Conservation (phyloP, 2,329 filamentous ascomycete species). For the Talaromyces rugulosus region DNA sequence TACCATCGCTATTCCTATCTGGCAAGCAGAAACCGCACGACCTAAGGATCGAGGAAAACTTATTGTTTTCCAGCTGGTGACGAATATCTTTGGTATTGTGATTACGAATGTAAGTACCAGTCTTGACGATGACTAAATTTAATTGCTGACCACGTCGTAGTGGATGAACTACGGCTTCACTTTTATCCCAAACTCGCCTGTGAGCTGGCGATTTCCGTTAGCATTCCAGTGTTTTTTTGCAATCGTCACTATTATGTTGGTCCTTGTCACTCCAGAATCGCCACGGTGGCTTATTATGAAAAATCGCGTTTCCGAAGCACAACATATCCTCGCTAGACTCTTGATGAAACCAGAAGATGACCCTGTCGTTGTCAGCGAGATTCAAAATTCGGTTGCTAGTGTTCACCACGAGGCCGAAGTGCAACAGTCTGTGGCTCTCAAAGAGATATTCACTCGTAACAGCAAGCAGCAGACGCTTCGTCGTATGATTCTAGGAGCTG, state of each 20-base stretch:
- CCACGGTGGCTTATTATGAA: not conserved
- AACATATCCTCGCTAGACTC: constrained; percentile 2
- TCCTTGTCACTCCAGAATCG: constrained; percentile 21
- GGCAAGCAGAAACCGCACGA: not conserved
- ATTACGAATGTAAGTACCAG: constrained; percentile 21
- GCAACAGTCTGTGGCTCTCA: constrained; percentile 30
- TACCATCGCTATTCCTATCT: not conserved
- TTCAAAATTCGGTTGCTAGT: constrained; percentile 14
- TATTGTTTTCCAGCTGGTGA: constrained; percentile 20
- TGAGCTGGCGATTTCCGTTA: too few relatives aligned
- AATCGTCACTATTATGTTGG: constrained; percentile 25
- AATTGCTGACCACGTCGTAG: constrained; percentile 18
- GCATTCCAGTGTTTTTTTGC: too few relatives aligned
- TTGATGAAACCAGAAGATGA: constrained; percentile 16
- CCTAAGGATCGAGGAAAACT: not conserved
- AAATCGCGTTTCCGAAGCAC: constrained; percentile 6
- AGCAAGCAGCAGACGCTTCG: constrained; percentile 41
- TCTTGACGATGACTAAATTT: too few relatives aligned
- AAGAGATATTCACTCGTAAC: constrained; percentile 29
- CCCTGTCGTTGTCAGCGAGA: constrained; percentile 14
- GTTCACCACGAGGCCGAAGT: constrained; percentile 34
- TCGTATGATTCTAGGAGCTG: constrained; percentile 40
- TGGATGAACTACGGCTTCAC: constrained; percentile 41
- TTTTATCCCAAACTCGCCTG: constrained; percentile 18
- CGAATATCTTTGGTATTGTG: constrained; percentile 22